Percentiles rank a stretch among this genome's conserved stretches.
phyloP scores from a whole-genome alignment of 805 yeast species.

The Kregervanrija delftensis region DNA sequence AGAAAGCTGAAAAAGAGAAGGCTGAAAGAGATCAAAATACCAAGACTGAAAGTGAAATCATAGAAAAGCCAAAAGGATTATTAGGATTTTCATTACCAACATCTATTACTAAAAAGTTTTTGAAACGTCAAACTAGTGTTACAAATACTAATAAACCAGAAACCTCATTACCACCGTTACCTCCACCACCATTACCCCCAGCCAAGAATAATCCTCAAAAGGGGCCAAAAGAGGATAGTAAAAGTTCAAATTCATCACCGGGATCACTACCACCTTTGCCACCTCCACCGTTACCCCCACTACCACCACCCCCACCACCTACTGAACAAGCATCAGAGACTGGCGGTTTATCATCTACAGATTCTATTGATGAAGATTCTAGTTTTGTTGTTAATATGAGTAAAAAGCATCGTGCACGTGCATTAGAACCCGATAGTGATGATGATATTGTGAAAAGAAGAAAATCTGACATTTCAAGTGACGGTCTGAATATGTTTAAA shows the following conservation, averaged over 20 bases:
- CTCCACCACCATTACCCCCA: too few relatives aligned
- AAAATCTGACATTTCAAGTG: constrained; percentile 12
- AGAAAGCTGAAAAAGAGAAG: background rate
- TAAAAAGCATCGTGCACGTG: background rate
- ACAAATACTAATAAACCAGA: background rate
- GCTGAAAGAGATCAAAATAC: background rate
- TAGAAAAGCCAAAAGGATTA: constrained; percentile 1
- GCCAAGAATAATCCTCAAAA: too few relatives aligned
- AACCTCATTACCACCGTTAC: too few relatives aligned
- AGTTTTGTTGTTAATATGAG: too few relatives aligned
- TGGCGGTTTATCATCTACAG: too few relatives aligned
- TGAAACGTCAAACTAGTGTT: too few relatives aligned
- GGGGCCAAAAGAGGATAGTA: background rate
- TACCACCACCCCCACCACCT: background rate
- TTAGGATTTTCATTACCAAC: constrained; percentile 1
- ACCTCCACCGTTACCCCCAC: constrained; percentile 9
- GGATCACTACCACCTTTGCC: constrained; percentile 9
- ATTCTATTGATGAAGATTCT: too few relatives aligned
- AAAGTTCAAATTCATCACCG: background rate
- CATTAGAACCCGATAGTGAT: constrained; percentile 3
- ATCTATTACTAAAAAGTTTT: too few relatives aligned
- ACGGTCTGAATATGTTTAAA: constrained; percentile 3
- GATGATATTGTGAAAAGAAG: background rate
- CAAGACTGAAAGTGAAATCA: background rate
- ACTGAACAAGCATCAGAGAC: too few relatives aligned